phyloP scores from a whole-genome alignment of 2,329 filamentous ascomycete genomes.

The Exutisphaerella laricina region DNA sequence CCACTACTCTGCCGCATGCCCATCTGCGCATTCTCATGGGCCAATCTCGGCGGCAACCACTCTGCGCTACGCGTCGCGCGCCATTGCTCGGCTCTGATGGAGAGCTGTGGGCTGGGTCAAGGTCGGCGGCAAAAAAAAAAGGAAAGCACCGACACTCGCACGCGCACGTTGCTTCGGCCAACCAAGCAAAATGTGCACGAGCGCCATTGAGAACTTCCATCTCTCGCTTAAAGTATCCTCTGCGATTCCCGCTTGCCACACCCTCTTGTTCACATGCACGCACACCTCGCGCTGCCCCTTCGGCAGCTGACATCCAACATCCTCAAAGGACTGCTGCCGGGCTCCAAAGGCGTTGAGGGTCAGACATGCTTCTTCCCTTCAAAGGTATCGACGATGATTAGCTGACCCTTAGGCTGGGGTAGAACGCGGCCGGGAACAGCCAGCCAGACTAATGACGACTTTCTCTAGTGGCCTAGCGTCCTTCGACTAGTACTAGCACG shows the following conservation, averaged over 20 bases:
- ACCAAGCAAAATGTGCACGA: background rate
- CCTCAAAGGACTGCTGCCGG: background rate
- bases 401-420: constrained; percentile 18
- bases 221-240: no score
- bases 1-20: background rate
- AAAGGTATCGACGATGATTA: constrained; percentile 23
- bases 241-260: background rate
- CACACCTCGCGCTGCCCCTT: background rate
- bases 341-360: constrained; percentile 17
- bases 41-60: constrained; percentile 18
- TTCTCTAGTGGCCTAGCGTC: constrained; percentile 13
- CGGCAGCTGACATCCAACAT: background rate
- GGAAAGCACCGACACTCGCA: constrained; percentile 9
- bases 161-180: background rate
- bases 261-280: background rate
- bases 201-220: background rate
- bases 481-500: constrained; percentile 7
- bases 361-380: constrained; percentile 15
- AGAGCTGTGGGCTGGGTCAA: constrained; percentile 10
- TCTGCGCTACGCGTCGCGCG: background rate
- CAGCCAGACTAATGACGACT: constrained; percentile 25
- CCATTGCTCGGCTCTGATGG: constrained; percentile 1
- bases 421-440: constrained; percentile 13
- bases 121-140: constrained; percentile 16
- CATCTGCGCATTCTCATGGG: constrained; percentile 10